phyloP scores from a whole-genome alignment of 306 rosid species.

The Cucurbita argyrosperma region DNA sequence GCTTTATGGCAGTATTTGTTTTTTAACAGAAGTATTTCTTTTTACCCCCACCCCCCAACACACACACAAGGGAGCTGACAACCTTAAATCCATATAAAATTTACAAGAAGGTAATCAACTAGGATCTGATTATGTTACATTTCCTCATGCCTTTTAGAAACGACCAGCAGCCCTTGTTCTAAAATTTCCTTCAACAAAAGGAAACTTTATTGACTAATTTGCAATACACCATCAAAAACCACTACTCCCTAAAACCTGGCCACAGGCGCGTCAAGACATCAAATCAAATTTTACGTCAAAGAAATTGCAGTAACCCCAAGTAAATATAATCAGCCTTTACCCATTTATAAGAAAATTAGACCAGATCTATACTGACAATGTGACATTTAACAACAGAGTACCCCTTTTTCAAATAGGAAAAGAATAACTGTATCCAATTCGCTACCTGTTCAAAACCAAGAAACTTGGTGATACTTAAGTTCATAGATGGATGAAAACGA shows the following conservation, averaged over 20 bases:
- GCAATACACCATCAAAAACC: not conserved
- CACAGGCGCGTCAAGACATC: not conserved
- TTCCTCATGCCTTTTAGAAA: not conserved
- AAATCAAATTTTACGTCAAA: not conserved
- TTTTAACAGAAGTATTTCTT: not conserved
- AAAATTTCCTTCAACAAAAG: not conserved
- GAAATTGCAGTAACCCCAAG: not conserved
- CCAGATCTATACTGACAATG: not conserved
- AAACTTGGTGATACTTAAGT: conserved; percentile 75
- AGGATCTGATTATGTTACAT: not conserved
- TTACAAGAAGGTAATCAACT: not conserved
- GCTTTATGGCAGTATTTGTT: not conserved
- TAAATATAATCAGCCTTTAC: not conserved
- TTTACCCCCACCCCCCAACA: not conserved
- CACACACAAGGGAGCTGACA: not conserved
- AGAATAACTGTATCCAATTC: conserved; percentile 4
- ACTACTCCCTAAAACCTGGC: not conserved
- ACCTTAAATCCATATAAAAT: not conserved
- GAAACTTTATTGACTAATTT: not conserved
- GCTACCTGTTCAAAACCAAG: conserved; percentile 95
- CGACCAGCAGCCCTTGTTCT: not conserved
- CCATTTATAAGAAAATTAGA: not conserved
- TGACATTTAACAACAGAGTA: not conserved
- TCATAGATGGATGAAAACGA: conserved; percentile 84
- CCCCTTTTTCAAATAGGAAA: not conserved